These are phyloP conservation scores for Paracoccidioides lutzii DNA, from an alignment of 2,329 filamentous ascomycete genomes.

Conservation along the genomic window DNA sequence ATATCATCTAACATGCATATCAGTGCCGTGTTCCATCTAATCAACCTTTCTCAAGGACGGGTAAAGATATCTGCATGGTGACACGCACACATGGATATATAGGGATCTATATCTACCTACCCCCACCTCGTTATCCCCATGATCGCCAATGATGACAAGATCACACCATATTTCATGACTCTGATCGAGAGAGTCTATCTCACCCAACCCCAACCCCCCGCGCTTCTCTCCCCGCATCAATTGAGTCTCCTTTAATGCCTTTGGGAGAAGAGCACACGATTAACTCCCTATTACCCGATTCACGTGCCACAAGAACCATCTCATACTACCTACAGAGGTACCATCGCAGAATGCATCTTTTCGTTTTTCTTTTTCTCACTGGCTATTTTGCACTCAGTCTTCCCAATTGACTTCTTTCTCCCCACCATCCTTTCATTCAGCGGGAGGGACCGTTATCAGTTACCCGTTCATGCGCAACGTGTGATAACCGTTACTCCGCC, in stretches of 20 bases:
- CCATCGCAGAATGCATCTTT: background rate
- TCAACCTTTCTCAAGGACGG: background rate
- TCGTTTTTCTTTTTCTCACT: background rate
- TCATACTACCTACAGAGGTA: background rate
- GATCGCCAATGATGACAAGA: background rate
- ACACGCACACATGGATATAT: background rate
- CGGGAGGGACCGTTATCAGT: background rate
- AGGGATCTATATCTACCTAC: background rate
- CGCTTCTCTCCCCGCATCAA: background rate
- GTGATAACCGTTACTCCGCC: background rate
- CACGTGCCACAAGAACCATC: background rate
- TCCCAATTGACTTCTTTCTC: background rate
- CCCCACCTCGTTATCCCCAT: background rate
- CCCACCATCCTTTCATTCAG: background rate
- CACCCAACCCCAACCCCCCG: background rate
- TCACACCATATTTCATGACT: background rate
- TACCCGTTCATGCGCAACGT: background rate
- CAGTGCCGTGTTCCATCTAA: background rate
- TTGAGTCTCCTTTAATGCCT: background rate
- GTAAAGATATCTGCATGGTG: background rate
- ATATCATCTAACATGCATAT: background rate
- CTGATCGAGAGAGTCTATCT: background rate
- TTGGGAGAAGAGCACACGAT: background rate
- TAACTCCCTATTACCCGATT: background rate
- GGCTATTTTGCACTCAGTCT: background rate